Conservation (phyloP, 1,139 yeast genomes). For the Protomyces inouyei region DNA sequence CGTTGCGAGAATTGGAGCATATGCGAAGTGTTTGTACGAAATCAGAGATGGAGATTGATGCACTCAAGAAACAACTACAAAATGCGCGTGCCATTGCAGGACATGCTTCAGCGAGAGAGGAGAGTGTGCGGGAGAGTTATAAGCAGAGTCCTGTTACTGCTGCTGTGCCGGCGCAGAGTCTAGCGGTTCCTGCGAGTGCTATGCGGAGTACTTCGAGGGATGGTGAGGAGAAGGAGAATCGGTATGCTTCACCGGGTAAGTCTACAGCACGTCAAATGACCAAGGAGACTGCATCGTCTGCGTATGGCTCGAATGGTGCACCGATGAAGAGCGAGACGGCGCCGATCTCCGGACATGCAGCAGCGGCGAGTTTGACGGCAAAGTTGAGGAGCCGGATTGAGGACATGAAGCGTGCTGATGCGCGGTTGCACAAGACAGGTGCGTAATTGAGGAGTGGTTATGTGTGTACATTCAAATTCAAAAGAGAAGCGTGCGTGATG, state of each 20-base stretch:
- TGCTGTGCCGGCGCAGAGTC: neutral
- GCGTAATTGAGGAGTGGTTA: too few relatives aligned
- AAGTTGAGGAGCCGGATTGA: constrained; percentile 82
- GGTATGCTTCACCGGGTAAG: constrained; percentile 12
- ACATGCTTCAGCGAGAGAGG: neutral
- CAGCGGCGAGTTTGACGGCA: constrained; percentile 85
- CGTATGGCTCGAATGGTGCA: constrained; percentile 5
- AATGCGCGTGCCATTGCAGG: constrained; percentile 19
- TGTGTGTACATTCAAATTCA: too few relatives aligned
- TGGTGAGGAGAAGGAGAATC: constrained; percentile 31
- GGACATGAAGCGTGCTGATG: constrained; percentile 57
- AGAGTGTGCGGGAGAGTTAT: neutral
- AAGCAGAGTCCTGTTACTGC: neutral
- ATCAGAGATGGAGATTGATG: constrained; percentile 51
- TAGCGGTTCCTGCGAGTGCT: too few relatives aligned
- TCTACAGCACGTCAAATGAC: neutral
- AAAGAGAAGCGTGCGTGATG: too few relatives aligned
- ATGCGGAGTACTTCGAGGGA: neutral
- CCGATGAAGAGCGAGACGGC: neutral
- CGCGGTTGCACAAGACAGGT: neutral
- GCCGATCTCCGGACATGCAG: constrained; percentile 33
- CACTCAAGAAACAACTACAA: constrained; percentile 19
- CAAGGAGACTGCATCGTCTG: neutral
- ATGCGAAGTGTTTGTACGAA: constrained; percentile 49
- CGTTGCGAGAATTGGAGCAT: constrained; percentile 57